Base-by-base conservation (phyloP, 306 rosid species). In the Trichosanthes truncata region DNA sequence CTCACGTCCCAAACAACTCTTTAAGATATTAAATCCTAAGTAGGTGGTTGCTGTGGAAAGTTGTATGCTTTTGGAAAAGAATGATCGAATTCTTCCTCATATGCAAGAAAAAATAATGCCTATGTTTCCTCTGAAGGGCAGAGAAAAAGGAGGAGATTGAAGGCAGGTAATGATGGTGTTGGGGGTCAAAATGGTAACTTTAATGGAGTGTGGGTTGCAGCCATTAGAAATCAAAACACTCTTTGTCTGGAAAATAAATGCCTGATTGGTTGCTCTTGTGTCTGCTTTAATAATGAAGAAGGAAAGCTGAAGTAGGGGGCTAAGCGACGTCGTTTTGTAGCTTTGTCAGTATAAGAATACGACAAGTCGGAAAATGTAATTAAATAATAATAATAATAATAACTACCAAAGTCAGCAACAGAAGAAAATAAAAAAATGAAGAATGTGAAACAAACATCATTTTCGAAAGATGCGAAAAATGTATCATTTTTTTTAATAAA, bases 161-260 rank as follows among this genome's bases (percentile, higher is more conserved):
- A n/a, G 41, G 51, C 51, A 3, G 74, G 74, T 38, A 66, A 67
- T 67, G 74, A 67, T 67, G 74, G 74, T 67, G 74, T 38, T 67
- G 74, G 74, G 17, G 51, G 74, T 40, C 74, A 67, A 67, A 67
- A 67, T 40, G 74, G 75, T 41, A 68, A 68, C 52, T 68, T 68
- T 21, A 40, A 40, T 40, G 75, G 75, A 68, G 75, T 68, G 75
- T 68, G 33, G 52, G 52, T 52, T 68, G 75, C 33, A 68, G 75
- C 75, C 35, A 68, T 68, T 67, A 38, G 74, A 67, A 38, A 38
- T n/a, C 26, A 20, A 40, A 67, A 67, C 74, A 67, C 74, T 67
- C 74, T 38, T 67, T 38, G 74, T 67, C 74, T 67, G 51, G 9
- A 40, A 38, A 67, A 20, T 38, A 38, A 38, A 40, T 40, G 49